phyloP scores from a whole-genome alignment of 108 stramenopile genomes.

The Nannochloropsis salina region DNA sequence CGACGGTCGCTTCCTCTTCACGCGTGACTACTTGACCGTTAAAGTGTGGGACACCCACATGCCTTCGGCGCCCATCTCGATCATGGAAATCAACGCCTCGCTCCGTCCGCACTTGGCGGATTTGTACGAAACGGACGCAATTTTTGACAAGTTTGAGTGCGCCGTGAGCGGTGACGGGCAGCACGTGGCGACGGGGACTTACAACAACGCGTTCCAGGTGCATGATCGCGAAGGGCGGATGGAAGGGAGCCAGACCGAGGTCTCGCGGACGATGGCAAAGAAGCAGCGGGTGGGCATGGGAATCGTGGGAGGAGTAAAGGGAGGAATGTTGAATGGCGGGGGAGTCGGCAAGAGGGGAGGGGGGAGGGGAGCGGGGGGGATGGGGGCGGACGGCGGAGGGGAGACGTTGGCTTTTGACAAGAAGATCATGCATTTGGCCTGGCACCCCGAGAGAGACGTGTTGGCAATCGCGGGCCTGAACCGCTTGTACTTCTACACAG shows the following conservation, averaged over 20 bases:
- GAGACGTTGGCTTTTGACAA: conserved; percentile 45
- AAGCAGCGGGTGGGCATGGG: neutral
- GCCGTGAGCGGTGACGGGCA: conserved; percentile 51
- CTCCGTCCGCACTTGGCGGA: conserved; percentile 53
- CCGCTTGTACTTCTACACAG: conserved; percentile 55
- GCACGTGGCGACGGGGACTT: conserved; percentile 55
- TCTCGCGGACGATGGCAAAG: neutral
- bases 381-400: neutral
- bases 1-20: conserved; percentile 55
- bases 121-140: conserved; percentile 63
- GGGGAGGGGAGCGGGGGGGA: neutral
- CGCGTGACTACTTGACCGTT: conserved; percentile 63
- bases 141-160: conserved; percentile 70
- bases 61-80: conserved; percentile 52
- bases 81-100: conserved; percentile 58
- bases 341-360: neutral
- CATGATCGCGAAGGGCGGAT: neutral
- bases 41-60: conserved; percentile 63
- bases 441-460: conserved; percentile 51
- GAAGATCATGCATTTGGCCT: conserved; percentile 56
- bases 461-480: conserved; percentile 57
- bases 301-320: neutral
- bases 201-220: conserved; percentile 43
- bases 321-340: neutral
- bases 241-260: neutral